phyloP scores from a whole-genome alignment of 805 yeast species.

The Saturnispora zaruensis region DNA sequence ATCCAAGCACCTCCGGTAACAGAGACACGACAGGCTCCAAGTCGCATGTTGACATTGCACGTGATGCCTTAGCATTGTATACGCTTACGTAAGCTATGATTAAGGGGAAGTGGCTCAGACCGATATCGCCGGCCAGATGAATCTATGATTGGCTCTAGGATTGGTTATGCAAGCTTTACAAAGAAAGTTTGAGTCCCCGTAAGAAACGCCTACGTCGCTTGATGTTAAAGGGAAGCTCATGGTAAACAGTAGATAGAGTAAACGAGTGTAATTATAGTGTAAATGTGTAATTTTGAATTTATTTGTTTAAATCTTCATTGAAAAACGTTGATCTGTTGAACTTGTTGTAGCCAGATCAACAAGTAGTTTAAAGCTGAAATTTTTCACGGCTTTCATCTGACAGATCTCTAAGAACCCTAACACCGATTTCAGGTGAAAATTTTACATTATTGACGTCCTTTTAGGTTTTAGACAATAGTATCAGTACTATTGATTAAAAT shows the following conservation, averaged over 20 bases:
- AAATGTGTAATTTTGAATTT: background rate
- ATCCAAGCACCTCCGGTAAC: background rate
- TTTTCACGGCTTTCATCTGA: background rate
- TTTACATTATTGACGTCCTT: background rate
- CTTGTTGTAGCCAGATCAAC: background rate
- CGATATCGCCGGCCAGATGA: background rate
- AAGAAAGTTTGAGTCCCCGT: background rate
- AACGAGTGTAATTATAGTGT: background rate
- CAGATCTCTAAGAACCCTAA: background rate
- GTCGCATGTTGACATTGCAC: background rate
- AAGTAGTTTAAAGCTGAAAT: background rate
- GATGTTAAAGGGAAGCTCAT: background rate
- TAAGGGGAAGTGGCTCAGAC: background rate
- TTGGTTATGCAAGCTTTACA: background rate
- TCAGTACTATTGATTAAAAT: slow-evolving; percentile 13
- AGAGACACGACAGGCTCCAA: background rate
- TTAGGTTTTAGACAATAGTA: background rate
- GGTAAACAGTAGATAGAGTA: background rate
- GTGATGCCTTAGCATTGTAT: background rate
- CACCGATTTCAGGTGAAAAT: background rate
- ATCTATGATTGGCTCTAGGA: background rate
- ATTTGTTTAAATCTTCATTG: background rate
- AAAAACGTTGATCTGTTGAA: background rate
- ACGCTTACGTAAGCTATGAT: background rate
- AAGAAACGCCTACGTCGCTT: background rate